Base-by-base conservation (phyloP, 306 rosid species). In the Parietaria judaica region DNA sequence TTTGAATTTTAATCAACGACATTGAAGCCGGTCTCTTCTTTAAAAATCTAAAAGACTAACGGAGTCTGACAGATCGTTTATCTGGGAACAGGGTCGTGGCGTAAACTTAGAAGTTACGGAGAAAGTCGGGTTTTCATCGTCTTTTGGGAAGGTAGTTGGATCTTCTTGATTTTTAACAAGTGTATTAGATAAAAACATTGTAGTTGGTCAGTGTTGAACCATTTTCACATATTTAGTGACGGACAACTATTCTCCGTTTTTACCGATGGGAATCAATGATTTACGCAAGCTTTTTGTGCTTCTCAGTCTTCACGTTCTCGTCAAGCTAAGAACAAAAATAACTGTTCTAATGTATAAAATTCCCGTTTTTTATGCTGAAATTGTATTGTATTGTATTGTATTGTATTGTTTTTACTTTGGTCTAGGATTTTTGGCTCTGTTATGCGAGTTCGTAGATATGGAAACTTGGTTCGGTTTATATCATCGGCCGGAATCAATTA, bases 141-240 rank as follows among this genome's bases (percentile, higher is more conserved):
- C 4, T 69, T 66, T 55, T 61, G 60, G 13, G 13, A n/a, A 48
- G 66, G 79, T 63, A 59, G 14, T 54, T 54, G 55, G 56, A 52
- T 53, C 74, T 77, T 72, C 72, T 14, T 47, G 36, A 72, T 68
- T 56, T 80, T 76, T 75, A 72, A 59, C 69, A 36, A 34, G 61
- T 76, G 78, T 70, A 67, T 73, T 71, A 60, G 79, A 74, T 68
- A 31, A 70, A 70, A 36, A 76, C 79, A 16, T 68, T 68, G 71
- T 74, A 76, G 64, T 79, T 78, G 76, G 77, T 72, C 86, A 45
- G 72, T 58, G 61, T 60, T 79, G 79, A 73, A 76, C 80, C 63
- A 34, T 53, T 52, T 56, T 66, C 3, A 15, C 51, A 48, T 60
- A 63, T 51, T 75, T 67, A 48, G 66, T 45, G 43, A 53, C 56